phyloP scores from a whole-genome alignment of 2,329 filamentous ascomycete species.

The Biscogniauxia marginata region DNA sequence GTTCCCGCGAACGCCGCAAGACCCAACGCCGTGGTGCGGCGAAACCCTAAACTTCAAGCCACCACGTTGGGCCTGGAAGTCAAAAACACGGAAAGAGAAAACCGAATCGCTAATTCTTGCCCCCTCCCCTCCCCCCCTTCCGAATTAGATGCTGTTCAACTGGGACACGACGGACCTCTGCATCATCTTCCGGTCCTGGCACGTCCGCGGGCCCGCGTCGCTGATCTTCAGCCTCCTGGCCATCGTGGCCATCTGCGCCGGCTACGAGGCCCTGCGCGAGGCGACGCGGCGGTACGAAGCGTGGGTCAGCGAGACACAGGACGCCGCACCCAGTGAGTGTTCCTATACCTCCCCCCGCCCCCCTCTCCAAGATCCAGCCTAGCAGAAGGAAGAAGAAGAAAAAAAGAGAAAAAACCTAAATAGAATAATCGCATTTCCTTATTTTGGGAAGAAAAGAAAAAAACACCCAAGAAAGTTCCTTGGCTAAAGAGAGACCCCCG shows the following conservation, averaged over 20 bases:
- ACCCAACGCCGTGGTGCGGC: too few relatives aligned
- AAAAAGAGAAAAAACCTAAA: background rate
- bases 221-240: conserved; percentile 80
- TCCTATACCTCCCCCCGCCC: conserved; percentile 6
- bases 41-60: too few relatives aligned
- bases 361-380: conserved; percentile 1
- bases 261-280: conserved; percentile 86
- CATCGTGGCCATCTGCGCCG: conserved; percentile 80
- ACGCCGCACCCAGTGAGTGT: conserved; percentile 54
- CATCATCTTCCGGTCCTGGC: conserved; percentile 93
- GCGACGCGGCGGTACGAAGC: conserved; percentile 74
- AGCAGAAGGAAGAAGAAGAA: background rate
- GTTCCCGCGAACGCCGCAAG: too few relatives aligned
- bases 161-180: conserved; percentile 93
- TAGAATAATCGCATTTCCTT: background rate
- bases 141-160: conserved; percentile 87
- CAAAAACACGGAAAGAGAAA: background rate
- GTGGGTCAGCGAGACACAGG: conserved; percentile 45
- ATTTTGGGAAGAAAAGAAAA: background rate
- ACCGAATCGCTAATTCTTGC: background rate
- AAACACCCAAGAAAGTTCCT: conserved; percentile 7
- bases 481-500: conserved; percentile 3
- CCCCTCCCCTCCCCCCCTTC: too few relatives aligned
- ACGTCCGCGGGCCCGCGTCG: conserved; percentile 69
- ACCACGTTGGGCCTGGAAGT: too few relatives aligned